Base-by-base conservation (phyloP, 1,284 basidiomycete genomes). In the Chiua sp. region DNA sequence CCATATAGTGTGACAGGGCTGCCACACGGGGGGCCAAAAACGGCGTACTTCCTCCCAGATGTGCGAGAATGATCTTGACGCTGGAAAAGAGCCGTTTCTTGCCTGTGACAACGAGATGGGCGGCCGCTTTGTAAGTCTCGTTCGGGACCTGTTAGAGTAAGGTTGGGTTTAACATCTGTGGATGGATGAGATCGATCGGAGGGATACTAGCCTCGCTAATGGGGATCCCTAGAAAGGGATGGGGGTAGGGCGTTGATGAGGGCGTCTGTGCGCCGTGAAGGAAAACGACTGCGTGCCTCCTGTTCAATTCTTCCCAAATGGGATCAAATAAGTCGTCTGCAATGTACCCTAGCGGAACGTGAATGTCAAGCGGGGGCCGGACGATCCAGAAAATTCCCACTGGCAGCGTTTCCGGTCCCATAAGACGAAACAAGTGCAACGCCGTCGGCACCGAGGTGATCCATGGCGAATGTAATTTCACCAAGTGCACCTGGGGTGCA, bases 81-180 rank as follows among this genome's bases (percentile, higher is more conserved):
- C 82, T 75, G 32, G 79, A 72, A 65, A 82, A 89, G 60, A 79
- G 82, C 52, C 87, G 83, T 71, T 87, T 88, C 65, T 84, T 84
- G 52, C 87, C 86, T 2, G 87, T 81, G 33, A 91, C 84, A 50
- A 91, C 87, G 50, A 91, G 81, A 70, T 90, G 87, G 1, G 88
- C 83, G 44, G 89, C 89, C 4, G 88, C 90, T 75, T 90, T 91
- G 79, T 84, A 90, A 0, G 90, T 91, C 73, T 92, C 89, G 68
- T 89, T 87, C 15, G 90, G 89, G 0, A 90, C 88, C 88, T 91
- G 59, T 49, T 57, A 22, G 53, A 39, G 35, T 30, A 69, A 59
- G 33, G 66, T 67, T 65, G 35, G 44, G 62, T 62, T 72, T 53
- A 4, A 47, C 42, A 11, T 54, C 20, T 28, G 18, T 33, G 50